These are phyloP conservation scores for Emiliania huxleyi DNA, from an alignment of 78 protist genomes.

Conservation along the genomic window DNA sequence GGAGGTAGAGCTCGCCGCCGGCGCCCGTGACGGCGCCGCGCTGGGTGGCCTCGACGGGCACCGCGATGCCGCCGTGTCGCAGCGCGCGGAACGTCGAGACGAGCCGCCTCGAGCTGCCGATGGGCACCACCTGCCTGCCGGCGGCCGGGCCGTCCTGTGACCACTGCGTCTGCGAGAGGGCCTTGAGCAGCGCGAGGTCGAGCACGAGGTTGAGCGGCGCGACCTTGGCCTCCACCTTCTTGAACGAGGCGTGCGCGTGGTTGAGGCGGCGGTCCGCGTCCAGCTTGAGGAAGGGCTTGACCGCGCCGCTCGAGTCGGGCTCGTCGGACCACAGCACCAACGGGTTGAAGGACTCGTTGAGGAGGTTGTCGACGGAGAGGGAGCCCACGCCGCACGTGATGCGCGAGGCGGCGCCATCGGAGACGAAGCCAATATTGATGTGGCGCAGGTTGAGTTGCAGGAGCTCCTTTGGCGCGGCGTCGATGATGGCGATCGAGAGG, in stretches of 20 bases:
- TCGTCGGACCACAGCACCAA: background rate
- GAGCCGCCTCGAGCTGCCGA: background rate
- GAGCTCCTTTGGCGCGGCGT: background rate
- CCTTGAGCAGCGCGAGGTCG: background rate
- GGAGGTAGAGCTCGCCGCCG: background rate
- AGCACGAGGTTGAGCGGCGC: background rate
- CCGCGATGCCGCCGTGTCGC: background rate
- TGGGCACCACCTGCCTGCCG: background rate
- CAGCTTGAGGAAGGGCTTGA: background rate
- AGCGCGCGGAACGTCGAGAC: background rate
- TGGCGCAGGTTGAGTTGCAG: background rate
- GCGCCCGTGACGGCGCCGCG: background rate
- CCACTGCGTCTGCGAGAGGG: background rate
- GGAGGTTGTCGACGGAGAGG: background rate
- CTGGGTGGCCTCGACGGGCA: background rate
- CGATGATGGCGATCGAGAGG: background rate
- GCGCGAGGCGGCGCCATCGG: background rate
- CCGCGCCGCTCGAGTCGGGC: background rate
- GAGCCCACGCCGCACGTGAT: background rate
- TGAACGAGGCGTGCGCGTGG: background rate
- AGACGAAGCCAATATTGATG: background rate
- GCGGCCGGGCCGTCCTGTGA: background rate
- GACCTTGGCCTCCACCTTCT: background rate
- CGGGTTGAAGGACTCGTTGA: background rate
- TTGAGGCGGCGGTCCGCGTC: background rate